These are phyloP conservation scores for Gyrodon lividus DNA, from an alignment of 768 basidiomycete genomes.

Conservation along the genomic window DNA sequence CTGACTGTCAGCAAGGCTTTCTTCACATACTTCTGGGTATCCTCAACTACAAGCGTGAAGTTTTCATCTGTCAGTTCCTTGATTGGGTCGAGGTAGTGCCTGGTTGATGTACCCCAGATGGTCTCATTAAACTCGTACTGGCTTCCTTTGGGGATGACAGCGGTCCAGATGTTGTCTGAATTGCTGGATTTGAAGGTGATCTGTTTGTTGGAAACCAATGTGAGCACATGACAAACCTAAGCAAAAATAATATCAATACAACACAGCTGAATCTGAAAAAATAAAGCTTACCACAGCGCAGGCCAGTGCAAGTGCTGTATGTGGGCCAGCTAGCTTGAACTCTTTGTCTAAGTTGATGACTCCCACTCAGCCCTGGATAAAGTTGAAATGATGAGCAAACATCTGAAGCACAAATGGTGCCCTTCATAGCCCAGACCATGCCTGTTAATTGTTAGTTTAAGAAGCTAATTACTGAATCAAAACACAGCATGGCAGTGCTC, in stretches of 20 bases:
- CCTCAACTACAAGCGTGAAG: background rate
- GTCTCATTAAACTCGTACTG: too few relatives aligned
- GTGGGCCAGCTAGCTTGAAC: background rate
- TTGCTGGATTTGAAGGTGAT: too few relatives aligned
- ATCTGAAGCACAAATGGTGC: background rate
- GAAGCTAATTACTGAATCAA: too few relatives aligned
- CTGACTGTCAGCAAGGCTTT: too few relatives aligned
- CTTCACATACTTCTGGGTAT: too few relatives aligned
- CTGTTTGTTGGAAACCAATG: too few relatives aligned
- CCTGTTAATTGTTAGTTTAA: background rate
- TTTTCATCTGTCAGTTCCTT: background rate
- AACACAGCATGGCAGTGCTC: background rate
- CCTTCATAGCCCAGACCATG: conserved; percentile 2
- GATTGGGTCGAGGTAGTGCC: too few relatives aligned
- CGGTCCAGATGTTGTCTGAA: too few relatives aligned
- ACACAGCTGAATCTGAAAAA: background rate
- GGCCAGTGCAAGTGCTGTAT: background rate
- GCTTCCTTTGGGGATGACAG: too few relatives aligned
- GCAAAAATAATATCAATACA: background rate
- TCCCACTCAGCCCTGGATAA: background rate
- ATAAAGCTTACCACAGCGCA: background rate
- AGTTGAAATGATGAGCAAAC: conserved; percentile 4
- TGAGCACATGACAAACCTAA: too few relatives aligned
- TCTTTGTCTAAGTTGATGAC: background rate
- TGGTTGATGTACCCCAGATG: too few relatives aligned